These are phyloP conservation scores for Cladophialophora exuberans DNA, from an alignment of 2,329 filamentous ascomycete genomes.

Conservation along the genomic window DNA sequence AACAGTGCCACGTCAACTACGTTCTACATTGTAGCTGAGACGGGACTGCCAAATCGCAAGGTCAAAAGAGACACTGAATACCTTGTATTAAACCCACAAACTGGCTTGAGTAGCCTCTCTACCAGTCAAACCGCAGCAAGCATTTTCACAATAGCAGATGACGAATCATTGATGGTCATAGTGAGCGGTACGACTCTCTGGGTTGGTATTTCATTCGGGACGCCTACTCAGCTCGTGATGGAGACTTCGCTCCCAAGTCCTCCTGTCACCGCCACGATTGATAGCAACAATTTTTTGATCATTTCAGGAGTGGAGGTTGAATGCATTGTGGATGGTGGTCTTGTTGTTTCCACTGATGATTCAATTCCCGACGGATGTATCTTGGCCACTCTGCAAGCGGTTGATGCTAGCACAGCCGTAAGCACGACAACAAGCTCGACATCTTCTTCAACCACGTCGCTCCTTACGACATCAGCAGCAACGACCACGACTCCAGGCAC, in stretches of 20 bases:
- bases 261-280: background rate
- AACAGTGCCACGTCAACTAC: too few relatives aligned
- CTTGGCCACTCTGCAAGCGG: background rate
- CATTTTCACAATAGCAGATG: slow-evolving; percentile 3
- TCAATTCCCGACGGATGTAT: slow-evolving; percentile 1
- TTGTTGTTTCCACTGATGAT: background rate
- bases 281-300: background rate
- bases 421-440: background rate
- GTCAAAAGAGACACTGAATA: background rate
- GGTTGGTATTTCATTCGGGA: background rate
- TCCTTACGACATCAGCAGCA: too few relatives aligned
- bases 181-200: background rate
- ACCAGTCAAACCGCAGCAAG: slow-evolving; percentile 1
- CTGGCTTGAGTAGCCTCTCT: slow-evolving; percentile 3
- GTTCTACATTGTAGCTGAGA: slow-evolving; percentile 3
- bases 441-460: too few relatives aligned
- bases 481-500: background rate
- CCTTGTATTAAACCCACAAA: background rate
- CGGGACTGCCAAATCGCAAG: background rate
- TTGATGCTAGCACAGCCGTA: background rate
- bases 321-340: background rate
- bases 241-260: background rate
- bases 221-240: slow-evolving; percentile 7
- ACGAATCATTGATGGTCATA: slow-evolving; percentile 4
- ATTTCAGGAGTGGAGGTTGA: background rate